phyloP scores from a whole-genome alignment of 306 rosid genomes.

The Vigna trinervia region DNA sequence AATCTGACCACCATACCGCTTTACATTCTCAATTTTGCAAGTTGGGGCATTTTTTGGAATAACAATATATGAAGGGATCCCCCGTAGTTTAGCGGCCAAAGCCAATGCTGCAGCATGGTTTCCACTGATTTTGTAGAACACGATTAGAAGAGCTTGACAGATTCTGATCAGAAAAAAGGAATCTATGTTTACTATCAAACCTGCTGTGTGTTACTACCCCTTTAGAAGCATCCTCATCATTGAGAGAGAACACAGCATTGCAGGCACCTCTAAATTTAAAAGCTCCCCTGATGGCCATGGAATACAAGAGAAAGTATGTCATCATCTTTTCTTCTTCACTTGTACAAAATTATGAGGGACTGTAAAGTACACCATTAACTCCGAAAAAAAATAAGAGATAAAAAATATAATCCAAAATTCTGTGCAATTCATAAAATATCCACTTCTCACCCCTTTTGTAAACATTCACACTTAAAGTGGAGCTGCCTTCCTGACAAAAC shows the following conservation, averaged over 20 bases:
- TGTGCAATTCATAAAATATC: conserved; percentile 25
- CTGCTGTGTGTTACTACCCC: conserved; percentile 98
- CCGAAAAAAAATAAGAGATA: not conserved
- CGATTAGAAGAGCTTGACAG: conserved; percentile 44
- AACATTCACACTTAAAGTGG: conserved; percentile 87
- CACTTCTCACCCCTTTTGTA: conserved; percentile 82
- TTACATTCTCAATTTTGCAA: conserved; percentile 89
- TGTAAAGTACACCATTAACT: conserved; percentile 26
- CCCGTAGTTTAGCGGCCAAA: conserved; percentile 92
- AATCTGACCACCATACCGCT: conserved; percentile 81
- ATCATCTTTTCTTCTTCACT: not conserved
- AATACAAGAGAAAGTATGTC: conserved; percentile 18
- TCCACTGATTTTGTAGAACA: conserved; percentile 68
- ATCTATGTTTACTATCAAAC: conserved; percentile 51
- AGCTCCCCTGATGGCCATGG: conserved; percentile 67
- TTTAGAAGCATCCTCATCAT: conserved; percentile 72
- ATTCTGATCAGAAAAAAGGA: conserved; percentile 4
- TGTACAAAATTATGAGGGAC: not conserved
- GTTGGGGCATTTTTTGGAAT: conserved; percentile 80
- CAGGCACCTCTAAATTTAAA: conserved; percentile 93
- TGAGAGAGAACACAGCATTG: conserved; percentile 90
- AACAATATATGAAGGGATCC: conserved; percentile 83
- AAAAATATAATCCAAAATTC: conserved; percentile 9
- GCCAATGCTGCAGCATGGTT: conserved; percentile 97
- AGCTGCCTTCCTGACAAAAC: conserved; percentile 71